Conservation (phyloP, 305 asterid genomes). For the Fraxinus dipetala region DNA sequence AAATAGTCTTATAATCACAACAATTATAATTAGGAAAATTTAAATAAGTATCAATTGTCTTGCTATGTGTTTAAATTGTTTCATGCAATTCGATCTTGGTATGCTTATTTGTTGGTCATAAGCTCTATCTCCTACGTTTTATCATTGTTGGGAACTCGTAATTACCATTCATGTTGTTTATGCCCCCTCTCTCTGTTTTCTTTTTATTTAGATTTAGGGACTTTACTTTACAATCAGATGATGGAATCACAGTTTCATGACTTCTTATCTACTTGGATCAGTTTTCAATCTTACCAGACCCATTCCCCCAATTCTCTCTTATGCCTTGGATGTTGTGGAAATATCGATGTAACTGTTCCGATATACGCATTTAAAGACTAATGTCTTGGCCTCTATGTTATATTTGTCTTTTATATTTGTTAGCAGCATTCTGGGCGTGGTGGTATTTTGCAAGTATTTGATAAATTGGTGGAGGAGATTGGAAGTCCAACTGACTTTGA, state of each 20-base stretch:
- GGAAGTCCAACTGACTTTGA: slow-evolving; percentile 82
- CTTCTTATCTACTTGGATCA: not conserved
- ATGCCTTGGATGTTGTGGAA: not conserved
- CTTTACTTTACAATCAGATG: not conserved
- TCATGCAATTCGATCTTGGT: not conserved
- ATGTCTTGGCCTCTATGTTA: slow-evolving; percentile 8
- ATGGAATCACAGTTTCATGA: not conserved
- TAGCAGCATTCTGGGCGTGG: slow-evolving; percentile 42
- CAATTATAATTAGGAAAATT: not conserved
- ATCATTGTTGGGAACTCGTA: not conserved
- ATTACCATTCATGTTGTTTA: not conserved
- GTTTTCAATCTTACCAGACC: not conserved
- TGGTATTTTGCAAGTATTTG: slow-evolving; percentile 60
- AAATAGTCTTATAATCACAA: not conserved
- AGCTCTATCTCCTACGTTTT: not conserved
- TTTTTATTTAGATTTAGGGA: not conserved
- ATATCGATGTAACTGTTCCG: not conserved
- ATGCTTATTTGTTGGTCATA: not conserved
- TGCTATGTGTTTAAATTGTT: not conserved
- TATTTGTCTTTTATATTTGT: slow-evolving; percentile 14
- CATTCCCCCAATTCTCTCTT: not conserved
- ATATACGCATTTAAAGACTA: not conserved
- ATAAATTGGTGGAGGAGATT: slow-evolving; percentile 58
- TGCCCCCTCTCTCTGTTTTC: not conserved
- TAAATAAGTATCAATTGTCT: not conserved